Conservation (phyloP, 2,329 filamentous ascomycete genomes). For the Fusarium aywerte region DNA sequence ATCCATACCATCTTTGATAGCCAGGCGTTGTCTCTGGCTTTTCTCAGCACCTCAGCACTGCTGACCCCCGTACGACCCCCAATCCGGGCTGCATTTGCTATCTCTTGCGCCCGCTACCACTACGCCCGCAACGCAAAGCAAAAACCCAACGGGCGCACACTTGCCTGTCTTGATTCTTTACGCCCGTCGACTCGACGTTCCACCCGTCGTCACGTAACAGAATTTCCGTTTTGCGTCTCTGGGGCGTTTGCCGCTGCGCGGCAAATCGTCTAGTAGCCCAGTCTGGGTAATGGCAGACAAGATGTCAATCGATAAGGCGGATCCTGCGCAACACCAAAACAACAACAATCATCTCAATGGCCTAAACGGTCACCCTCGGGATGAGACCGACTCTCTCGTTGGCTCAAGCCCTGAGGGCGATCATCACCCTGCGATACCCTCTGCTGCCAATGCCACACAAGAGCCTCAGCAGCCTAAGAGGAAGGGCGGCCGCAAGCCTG, state of each 20-base stretch:
- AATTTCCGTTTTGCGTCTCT: constrained; percentile 50
- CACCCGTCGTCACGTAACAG: constrained; percentile 49
- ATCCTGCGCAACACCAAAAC: constrained; percentile 45
- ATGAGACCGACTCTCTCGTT: constrained; percentile 71
- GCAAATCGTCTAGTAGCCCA: constrained; percentile 50
- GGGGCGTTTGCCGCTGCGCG: constrained; percentile 54
- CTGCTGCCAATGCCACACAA: constrained; percentile 53
- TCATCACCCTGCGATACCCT: constrained; percentile 49
- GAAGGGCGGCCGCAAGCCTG: constrained; percentile 97
- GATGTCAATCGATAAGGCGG: constrained; percentile 72
- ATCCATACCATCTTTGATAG: constrained; percentile 30
- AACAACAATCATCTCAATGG: constrained; percentile 49
- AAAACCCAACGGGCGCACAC: constrained; percentile 52
- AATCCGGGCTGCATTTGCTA: constrained; percentile 44
- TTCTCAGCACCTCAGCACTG: constrained; percentile 30
- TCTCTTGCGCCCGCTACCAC: constrained; percentile 51
- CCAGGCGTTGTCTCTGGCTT: constrained; percentile 32
- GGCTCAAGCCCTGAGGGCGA: constrained; percentile 71
- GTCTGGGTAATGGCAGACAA: constrained; percentile 68
- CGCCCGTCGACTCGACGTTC: constrained; percentile 47
- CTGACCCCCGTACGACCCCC: constrained; percentile 47
- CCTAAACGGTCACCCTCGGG: constrained; percentile 56
- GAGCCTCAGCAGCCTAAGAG: constrained; percentile 81
- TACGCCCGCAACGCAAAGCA: constrained; percentile 53
- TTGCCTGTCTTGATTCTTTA: constrained; percentile 44